Evolutionary conservation across 2,329 filamentous ascomycete species (phyloP), one percentile per base, ranked within the genome.

Genomic region (Sporothrix inflata): DNA sequence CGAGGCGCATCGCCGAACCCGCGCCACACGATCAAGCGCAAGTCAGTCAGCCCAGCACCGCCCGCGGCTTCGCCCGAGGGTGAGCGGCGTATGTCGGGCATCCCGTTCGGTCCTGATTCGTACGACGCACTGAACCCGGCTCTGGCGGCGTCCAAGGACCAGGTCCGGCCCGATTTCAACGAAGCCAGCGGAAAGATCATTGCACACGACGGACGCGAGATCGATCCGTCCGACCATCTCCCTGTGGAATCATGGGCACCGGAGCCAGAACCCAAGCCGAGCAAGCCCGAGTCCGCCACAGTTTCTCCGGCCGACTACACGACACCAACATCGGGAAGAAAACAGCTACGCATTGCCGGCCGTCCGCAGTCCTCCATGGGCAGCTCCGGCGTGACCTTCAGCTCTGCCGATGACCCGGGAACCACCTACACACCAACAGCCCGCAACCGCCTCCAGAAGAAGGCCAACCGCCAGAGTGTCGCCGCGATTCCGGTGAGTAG

Each of bases 181-280:
- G 88, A 89, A 70, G 82, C 85, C 0, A 85, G 87, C 69, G 90
- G 88, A 9, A 93, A 93, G 77, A 93, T 94, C 74, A 89, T 94
- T 70, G 91, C 89, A 0, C 86, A 92, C 74, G 91, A 94, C 78
- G 92, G 92, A 7, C 86, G 91, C 71, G 91, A 94, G 77, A 87
- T 95, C 71, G 92, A 95, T 77, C 92, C 92, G 0, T 93, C 91
- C 0, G 92, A 95, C 79, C 92, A 94, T 78, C 84, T 94, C 16
- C 92, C 92, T 0, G 88, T 93, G 78, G 89, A 92, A 71, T 89
- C 89, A 1, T 94, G 91, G 91, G 92, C 92, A 1, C 91, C 92
- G 0, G 92, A 94, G 77, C 92, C 92, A 0, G 90, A 92, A 76
- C 85, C 86, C 27, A 91, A 90, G 78, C 83, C 82, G n/a, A 76